These are phyloP conservation scores for Pueraria montana DNA, from an alignment of 306 rosid genomes.

Conservation along the genomic window DNA sequence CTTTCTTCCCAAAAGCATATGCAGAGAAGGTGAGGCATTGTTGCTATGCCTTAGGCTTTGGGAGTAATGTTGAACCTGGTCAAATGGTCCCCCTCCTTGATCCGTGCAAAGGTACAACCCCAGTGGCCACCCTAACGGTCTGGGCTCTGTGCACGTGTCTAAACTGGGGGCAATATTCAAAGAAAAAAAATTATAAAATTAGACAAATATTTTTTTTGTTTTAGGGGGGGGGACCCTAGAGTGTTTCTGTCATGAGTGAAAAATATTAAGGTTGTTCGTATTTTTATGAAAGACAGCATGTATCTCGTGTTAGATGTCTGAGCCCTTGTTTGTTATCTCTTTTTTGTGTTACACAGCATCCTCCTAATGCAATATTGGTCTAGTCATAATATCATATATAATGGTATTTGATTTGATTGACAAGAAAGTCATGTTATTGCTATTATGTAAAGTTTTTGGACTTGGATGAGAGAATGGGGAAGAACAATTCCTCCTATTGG, in stretches of 20 bases:
- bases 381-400: not conserved
- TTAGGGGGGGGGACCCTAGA: slow-evolving; percentile 50
- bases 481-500: not conserved
- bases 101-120: slow-evolving; percentile 39
- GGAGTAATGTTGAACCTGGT: slow-evolving; percentile 44
- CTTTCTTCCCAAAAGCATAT: slow-evolving; percentile 31
- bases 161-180: slow-evolving; percentile 12
- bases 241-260: slow-evolving; percentile 21
- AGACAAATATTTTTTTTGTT: not conserved
- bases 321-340: slow-evolving; percentile 23
- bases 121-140: slow-evolving; percentile 33
- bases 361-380: slow-evolving; percentile 20
- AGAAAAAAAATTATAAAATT: not conserved
- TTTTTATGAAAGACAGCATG: slow-evolving; percentile 41
- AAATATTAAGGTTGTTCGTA: slow-evolving; percentile 29
- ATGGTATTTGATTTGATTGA: slow-evolving; percentile 39
- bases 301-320: slow-evolving; percentile 19
- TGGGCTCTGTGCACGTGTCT: slow-evolving; percentile 29
- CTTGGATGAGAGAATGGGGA: slow-evolving; percentile 20
- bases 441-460: slow-evolving; percentile 18
- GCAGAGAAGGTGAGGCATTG: slow-evolving; percentile 36
- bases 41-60: slow-evolving; percentile 6
- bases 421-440: slow-evolving; percentile 1
- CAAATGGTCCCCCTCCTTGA: slow-evolving; percentile 58
- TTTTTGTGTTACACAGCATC: not conserved